Evolutionary conservation across 768 basidiomycete species (phyloP).

Genomic region (Collybiopsis luxurians): DNA sequence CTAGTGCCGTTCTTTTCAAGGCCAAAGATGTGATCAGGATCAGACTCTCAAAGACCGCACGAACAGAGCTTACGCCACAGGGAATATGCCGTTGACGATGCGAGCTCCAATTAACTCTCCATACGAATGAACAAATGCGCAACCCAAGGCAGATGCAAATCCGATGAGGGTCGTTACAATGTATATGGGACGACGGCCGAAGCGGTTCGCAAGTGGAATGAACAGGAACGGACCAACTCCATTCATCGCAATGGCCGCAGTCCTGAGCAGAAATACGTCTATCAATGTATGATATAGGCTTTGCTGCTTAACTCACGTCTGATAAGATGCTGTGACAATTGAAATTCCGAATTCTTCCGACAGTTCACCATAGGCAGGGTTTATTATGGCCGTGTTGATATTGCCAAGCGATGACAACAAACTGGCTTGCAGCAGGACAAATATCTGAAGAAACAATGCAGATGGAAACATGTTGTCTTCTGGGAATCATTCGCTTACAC

Average conservation of each 20-base stretch:
- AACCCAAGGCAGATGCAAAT: constrained; percentile 15
- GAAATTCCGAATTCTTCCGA: constrained; percentile 33
- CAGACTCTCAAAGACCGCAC: background rate
- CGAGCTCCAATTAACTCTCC: constrained; percentile 15
- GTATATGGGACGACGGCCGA: constrained; percentile 19
- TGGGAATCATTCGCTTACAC: constrained; percentile 31
- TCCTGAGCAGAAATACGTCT: background rate
- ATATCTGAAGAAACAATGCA: background rate
- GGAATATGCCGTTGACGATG: background rate
- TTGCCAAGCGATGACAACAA: constrained; percentile 34
- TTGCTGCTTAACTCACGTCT: constrained; percentile 18
- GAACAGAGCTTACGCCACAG: background rate
- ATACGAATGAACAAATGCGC: constrained; percentile 13
- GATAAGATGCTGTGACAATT: constrained; percentile 36
- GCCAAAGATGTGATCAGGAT: background rate
- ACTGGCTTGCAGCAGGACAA: constrained; percentile 26
- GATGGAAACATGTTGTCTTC: constrained; percentile 7
- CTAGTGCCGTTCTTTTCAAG: background rate
- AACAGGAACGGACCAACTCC: constrained; percentile 19
- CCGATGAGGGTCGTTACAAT: constrained; percentile 15
- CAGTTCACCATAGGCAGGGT: constrained; percentile 36
- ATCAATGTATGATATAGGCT: background rate
- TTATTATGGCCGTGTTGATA: constrained; percentile 35
- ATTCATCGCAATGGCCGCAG: constrained; percentile 11
- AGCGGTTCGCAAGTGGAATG: constrained; percentile 19